Conservation (phyloP, 2,329 filamentous ascomycete species). For the Scedosporium apiospermum region DNA sequence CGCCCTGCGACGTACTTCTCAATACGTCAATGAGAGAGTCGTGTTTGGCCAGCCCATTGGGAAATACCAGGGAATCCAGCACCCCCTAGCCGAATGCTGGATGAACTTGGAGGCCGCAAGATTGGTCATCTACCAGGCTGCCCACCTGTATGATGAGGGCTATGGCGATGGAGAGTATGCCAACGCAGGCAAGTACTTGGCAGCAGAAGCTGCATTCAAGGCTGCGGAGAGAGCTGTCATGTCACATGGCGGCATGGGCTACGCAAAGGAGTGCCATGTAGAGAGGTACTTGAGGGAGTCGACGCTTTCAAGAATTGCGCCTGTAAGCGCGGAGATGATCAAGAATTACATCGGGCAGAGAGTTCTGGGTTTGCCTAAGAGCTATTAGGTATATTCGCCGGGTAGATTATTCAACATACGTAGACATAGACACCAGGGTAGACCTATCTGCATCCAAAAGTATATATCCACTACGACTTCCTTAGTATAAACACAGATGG, state of each 20-base stretch:
- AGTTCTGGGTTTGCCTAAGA: constrained; percentile 54
- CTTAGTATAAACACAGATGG: too few relatives aligned
- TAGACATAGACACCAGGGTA: too few relatives aligned
- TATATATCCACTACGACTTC: too few relatives aligned
- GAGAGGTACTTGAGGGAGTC: constrained; percentile 56
- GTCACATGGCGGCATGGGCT: constrained; percentile 55
- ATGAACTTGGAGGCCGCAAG: constrained; percentile 58
- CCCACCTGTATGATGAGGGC: constrained; percentile 53
- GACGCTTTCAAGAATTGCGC: constrained; percentile 54
- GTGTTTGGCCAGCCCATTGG: constrained; percentile 59
- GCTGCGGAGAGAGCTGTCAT: constrained; percentile 53
- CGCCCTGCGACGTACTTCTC: constrained; percentile 50
- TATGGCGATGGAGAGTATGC: constrained; percentile 32
- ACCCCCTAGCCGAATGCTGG: constrained; percentile 56
- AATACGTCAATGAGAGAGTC: constrained; percentile 58
- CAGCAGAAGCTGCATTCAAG: constrained; percentile 53
- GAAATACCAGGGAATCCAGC: constrained; percentile 55
- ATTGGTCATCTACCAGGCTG: constrained; percentile 56
- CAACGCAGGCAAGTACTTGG: constrained; percentile 63
- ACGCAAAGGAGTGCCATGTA: constrained; percentile 55
- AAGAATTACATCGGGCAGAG: constrained; percentile 64
- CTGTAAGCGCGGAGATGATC: constrained; percentile 64
- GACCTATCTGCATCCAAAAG: too few relatives aligned
- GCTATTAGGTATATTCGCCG: constrained; percentile 49
- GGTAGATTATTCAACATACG: too few relatives aligned